phyloP scores from a whole-genome alignment of 2,329 filamentous ascomycete genomes.

The Aureobasidium pullulans region DNA sequence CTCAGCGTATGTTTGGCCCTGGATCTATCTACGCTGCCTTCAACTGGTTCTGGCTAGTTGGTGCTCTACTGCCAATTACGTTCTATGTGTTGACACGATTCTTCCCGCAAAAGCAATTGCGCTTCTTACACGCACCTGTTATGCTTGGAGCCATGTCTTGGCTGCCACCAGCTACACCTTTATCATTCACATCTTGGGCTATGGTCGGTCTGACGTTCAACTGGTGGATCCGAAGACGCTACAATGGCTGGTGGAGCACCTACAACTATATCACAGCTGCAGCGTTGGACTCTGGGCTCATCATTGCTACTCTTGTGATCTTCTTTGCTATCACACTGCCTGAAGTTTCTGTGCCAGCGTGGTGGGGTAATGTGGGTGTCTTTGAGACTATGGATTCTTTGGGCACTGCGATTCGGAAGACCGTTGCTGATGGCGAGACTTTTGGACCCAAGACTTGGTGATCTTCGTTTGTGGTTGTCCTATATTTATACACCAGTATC shows the following conservation, averaged over 20 bases:
- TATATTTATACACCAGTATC: too few relatives aligned
- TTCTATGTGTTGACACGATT: constrained; percentile 56
- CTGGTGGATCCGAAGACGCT: neutral
- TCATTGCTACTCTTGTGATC: neutral
- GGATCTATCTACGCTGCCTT: constrained; percentile 55
- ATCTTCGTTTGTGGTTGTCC: too few relatives aligned
- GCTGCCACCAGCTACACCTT: neutral
- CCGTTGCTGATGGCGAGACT: neutral
- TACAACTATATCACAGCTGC: constrained; percentile 2
- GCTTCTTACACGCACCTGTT: neutral
- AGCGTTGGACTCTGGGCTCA: neutral
- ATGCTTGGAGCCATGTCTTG: constrained; percentile 1
- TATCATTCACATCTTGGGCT: neutral
- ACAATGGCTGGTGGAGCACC: neutral
- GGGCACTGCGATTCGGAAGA: neutral
- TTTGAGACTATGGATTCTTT: constrained; percentile 3
- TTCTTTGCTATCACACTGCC: neutral
- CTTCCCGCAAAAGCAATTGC: constrained; percentile 14
- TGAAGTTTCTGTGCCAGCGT: neutral
- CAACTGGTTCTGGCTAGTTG: constrained; percentile 70
- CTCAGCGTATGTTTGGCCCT: constrained; percentile 71
- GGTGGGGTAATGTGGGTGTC: constrained; percentile 3
- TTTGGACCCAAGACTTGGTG: neutral
- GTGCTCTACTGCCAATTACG: constrained; percentile 64
- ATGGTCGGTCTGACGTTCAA: neutral